Evolutionary conservation across 2,329 filamentous ascomycete genomes (phyloP).

Genomic region (Metarhizium album): DNA sequence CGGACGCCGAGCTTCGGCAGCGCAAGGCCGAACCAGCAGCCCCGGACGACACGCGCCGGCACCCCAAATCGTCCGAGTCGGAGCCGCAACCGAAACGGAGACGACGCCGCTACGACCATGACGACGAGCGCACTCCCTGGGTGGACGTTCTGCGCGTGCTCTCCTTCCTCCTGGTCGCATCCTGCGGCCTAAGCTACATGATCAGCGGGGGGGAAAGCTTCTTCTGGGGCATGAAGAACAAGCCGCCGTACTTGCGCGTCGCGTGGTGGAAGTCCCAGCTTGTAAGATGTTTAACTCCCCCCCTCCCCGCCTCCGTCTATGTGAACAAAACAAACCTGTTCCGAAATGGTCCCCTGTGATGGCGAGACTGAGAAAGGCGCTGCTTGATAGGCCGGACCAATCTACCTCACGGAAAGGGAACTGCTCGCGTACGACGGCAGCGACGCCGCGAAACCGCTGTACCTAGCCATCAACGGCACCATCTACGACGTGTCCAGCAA

Average conservation of each 20-base stretch:
- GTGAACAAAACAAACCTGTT: too few species aligned
- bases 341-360: too few species aligned
- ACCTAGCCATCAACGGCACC: slow-evolving; percentile 79
- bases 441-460: slow-evolving; percentile 66
- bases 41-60: slow-evolving; percentile 11
- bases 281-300: slow-evolving; percentile 30
- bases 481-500: slow-evolving; percentile 75
- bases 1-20: slow-evolving; percentile 31
- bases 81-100: slow-evolving; percentile 9
- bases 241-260: slow-evolving; percentile 49
- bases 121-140: slow-evolving; percentile 48
- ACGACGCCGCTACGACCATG: slow-evolving; percentile 22
- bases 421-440: slow-evolving; percentile 68
- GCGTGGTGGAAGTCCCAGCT: slow-evolving; percentile 49
- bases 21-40: slow-evolving; percentile 25
- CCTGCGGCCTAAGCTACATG: slow-evolving; percentile 63
- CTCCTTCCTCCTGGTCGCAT: slow-evolving; percentile 54
- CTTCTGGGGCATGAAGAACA: slow-evolving; percentile 53
- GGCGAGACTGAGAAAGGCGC: not conserved
- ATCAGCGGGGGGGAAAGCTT: slow-evolving; percentile 60
- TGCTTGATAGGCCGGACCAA: slow-evolving; percentile 38
- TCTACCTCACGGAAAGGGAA: slow-evolving; percentile 64
- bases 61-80: slow-evolving; percentile 10
- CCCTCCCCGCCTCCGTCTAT: not conserved
- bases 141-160: slow-evolving; percentile 62